Percentiles rank a stretch among this genome's conserved stretches.
These are phyloP conservation scores for Asterella californica DNA, from an alignment of 225 moss, liverwort and hornwort species.

Conservation along the genomic window DNA sequence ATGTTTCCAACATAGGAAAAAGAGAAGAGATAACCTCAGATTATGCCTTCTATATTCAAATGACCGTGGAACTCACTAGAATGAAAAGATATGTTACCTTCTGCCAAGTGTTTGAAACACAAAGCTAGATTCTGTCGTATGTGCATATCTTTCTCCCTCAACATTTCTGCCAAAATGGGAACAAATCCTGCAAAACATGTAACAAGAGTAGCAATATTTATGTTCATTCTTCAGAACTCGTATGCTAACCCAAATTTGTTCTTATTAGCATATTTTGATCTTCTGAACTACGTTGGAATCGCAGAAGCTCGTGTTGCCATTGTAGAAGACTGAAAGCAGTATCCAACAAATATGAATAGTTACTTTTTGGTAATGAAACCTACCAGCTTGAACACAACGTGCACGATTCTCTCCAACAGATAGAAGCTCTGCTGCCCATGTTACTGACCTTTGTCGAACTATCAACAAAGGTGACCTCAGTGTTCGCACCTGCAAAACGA, in stretches of 20 bases:
- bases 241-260: not conserved
- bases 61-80: not conserved
- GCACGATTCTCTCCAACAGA: conserved; percentile 67
- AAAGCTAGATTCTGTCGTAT: conserved; percentile 79
- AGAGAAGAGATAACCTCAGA: not conserved
- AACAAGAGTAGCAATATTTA: not conserved
- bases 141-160: conserved; percentile 67
- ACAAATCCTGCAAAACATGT: conserved; percentile 49
- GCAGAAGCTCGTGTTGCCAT: not conserved
- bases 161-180: conserved; percentile 61
- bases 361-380: not conserved
- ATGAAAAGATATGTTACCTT: conserved; percentile 42
- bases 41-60: too few relatives aligned
- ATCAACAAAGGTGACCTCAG: conserved; percentile 52
- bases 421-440: conserved; percentile 79
- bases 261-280: too few relatives aligned
- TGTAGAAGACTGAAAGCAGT: not conserved
- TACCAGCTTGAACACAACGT: conserved; percentile 70
- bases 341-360: not conserved
- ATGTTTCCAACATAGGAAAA: not conserved
- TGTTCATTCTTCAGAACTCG: not conserved
- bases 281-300: too few relatives aligned
- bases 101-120: conserved; percentile 66
- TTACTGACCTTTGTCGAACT: conserved; percentile 69
- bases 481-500: conserved; percentile 60